Base-by-base conservation (phyloP, 805 yeast species). In the Brettanomyces sp. region DNA sequence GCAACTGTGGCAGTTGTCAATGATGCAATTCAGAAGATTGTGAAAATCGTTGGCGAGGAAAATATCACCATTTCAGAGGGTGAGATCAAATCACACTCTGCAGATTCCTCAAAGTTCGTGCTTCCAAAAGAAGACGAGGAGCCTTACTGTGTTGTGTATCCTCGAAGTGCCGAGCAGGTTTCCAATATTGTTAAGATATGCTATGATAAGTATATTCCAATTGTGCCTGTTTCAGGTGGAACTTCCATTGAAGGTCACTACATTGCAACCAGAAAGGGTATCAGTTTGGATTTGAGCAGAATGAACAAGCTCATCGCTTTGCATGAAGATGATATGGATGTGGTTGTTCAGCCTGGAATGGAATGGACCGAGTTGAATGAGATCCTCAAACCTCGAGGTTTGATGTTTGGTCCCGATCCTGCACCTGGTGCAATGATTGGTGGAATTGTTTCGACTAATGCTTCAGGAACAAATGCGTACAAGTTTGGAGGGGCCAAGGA, bases 391-490 rank as follows among this genome's bases (percentile, higher is more conserved):
- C 74, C 75, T 12, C 58, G 72, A 48, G 77, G 77, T 1, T 60
- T 80, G 23, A 60, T 85, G 59, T 81, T 83, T 57, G 91, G 91
- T 0, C 83, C 85, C 7, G 90, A 84, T 60, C 84, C 69, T 0
- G 90, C 87, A 39, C 88, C 91, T 18, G 87, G 88, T 43, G 93
- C 91, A 1, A 69, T 78, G 53, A 76, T 85, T 47, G 85, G 87
- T 36, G 95, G 95, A 2, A 81, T 83, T 70, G 72, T 81, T 33
- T 81, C 82, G 9, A 83, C 86, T 12, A 80, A 82, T 43, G 85
- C 90, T 37, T 81, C 90, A 0, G 95, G 95, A 4, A 80, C 91
- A 3, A 82, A 84, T 57, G 89, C 91, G 12, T 79, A 79, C 38
- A 64, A 82, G 43, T 85, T 80, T 55, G 95, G 95, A 23, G 86